Conservation (phyloP, 805 yeast species). For the Starmerella kuoi region DNA sequence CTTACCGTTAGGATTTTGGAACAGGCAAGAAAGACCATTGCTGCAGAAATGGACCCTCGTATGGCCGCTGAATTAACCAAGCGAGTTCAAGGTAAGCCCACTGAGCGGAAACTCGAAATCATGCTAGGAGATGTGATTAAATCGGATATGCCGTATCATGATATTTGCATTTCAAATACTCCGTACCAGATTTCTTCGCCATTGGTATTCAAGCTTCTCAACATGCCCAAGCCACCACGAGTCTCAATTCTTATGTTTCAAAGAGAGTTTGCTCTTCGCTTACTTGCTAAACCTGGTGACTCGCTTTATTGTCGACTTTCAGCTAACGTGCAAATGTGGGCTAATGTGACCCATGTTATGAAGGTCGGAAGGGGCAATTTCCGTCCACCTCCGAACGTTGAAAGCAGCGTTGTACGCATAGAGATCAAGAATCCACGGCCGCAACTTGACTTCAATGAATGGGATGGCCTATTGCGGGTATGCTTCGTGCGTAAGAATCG, state of each 20-base stretch:
- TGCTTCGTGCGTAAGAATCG: slow-evolving; percentile 89
- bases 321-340: slow-evolving; percentile 99
- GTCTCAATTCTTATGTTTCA: slow-evolving; percentile 95
- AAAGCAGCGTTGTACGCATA: slow-evolving; percentile 86
- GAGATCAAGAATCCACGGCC: slow-evolving; percentile 91
- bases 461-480: slow-evolving; percentile 92
- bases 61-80: slow-evolving; percentile 98
- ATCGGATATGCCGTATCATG: slow-evolving; percentile 87
- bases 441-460: slow-evolving; percentile 82
- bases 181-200: slow-evolving; percentile 98
- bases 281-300: slow-evolving; percentile 95
- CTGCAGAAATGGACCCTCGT: slow-evolving; percentile 98
- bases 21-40: slow-evolving; percentile 85
- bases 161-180: slow-evolving; percentile 90
- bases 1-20: slow-evolving; percentile 85
- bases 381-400: slow-evolving; percentile 97
- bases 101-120: slow-evolving; percentile 80
- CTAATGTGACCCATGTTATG: slow-evolving; percentile 96
- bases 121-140: slow-evolving; percentile 93
- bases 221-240: slow-evolving; percentile 88
- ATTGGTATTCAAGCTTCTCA: slow-evolving; percentile 78
- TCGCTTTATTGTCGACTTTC: slow-evolving; percentile 80
- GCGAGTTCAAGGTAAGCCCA: slow-evolving; percentile 95
- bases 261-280: slow-evolving; percentile 87
- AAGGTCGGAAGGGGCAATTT: slow-evolving; percentile 94